Evolutionary conservation across 2,329 filamentous ascomycete species (phyloP).

Genomic region (Pseudogymnoascus pannorum): DNA sequence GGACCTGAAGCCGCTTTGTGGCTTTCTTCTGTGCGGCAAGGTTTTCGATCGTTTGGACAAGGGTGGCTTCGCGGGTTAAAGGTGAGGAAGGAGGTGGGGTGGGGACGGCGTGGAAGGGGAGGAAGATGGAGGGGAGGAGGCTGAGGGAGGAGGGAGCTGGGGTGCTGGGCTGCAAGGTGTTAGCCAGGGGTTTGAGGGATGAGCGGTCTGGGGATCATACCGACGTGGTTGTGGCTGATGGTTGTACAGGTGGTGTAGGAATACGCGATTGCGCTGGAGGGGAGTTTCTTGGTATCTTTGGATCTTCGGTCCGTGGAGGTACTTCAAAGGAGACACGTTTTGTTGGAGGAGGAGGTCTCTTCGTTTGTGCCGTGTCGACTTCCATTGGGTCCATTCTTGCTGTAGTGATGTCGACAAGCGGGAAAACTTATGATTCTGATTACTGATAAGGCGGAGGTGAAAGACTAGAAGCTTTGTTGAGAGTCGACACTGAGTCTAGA

Average conservation of each 20-base stretch:
- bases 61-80: slow-evolving; percentile 12
- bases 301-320: slow-evolving; percentile 9
- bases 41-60: slow-evolving; percentile 19
- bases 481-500: background rate
- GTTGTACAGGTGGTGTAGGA: background rate
- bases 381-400: background rate
- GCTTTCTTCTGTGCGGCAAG: slow-evolving; percentile 19
- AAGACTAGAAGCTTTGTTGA: background rate
- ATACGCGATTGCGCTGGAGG: too few species aligned
- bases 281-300: background rate
- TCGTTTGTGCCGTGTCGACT: background rate
- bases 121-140: slow-evolving; percentile 20
- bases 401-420: background rate
- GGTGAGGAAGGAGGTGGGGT: background rate
- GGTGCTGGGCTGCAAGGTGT: background rate
- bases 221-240: background rate
- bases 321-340: slow-evolving; percentile 16
- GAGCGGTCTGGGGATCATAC: background rate
- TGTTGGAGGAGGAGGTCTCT: too few species aligned
- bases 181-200: background rate
- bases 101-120: slow-evolving; percentile 19
- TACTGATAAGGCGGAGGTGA: background rate
- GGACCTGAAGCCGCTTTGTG: slow-evolving; percentile 20
- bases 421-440: background rate
- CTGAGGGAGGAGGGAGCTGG: background rate